A percentile compares a stretch with the other conserved stretches of the same genome.
These are phyloP conservation scores for Albophoma yamanashiensis DNA, from an alignment of 2,329 filamentous ascomycete species.

Conservation along the genomic window DNA sequence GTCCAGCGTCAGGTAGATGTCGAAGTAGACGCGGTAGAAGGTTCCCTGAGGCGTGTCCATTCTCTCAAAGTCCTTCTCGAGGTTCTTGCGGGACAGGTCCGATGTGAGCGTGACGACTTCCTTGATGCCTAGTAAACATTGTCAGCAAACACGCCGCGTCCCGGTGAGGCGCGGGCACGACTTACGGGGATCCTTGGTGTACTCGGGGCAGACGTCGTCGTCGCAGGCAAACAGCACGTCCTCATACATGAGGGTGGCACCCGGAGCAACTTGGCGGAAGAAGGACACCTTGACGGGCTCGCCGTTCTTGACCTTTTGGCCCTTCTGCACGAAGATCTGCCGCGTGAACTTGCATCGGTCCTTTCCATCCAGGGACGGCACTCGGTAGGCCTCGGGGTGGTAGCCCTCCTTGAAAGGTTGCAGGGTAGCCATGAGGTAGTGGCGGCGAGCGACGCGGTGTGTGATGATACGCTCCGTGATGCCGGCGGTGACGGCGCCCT, in stretches of 20 bases:
- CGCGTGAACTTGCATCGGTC: constrained; percentile 97
- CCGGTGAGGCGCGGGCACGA: constrained; percentile 15
- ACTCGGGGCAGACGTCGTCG: constrained; percentile 95
- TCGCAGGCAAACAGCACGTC: constrained; percentile 97
- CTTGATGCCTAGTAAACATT: constrained; percentile 67
- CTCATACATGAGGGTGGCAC: constrained; percentile 98
- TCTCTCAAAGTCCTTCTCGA: constrained; percentile 97
- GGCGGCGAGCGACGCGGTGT: constrained; percentile 89
- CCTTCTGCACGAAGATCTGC: constrained; percentile 98
- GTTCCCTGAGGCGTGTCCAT: constrained; percentile 98
- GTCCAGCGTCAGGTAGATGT: constrained; percentile 85
- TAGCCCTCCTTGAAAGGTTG: constrained; percentile 99
- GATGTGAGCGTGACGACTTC: constrained; percentile 97
- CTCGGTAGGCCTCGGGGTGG: constrained; percentile 95
- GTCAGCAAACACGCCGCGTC: constrained; percentile 12
- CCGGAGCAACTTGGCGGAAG: constrained; percentile 94
- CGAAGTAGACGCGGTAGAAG: constrained; percentile 77
- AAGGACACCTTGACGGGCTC: constrained; percentile 98
- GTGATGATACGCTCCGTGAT: constrained; percentile 96
- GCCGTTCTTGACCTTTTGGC: constrained; percentile 97
- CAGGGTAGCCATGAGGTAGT: constrained; percentile 98
- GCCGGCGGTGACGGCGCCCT: constrained; percentile 93
- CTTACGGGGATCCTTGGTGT: constrained; percentile 98
- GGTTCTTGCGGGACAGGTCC: constrained; percentile 92
- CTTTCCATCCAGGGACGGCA: constrained; percentile 91